phyloP scores from a whole-genome alignment of 768 basidiomycete genomes.

The Albatrellus ellisii region DNA sequence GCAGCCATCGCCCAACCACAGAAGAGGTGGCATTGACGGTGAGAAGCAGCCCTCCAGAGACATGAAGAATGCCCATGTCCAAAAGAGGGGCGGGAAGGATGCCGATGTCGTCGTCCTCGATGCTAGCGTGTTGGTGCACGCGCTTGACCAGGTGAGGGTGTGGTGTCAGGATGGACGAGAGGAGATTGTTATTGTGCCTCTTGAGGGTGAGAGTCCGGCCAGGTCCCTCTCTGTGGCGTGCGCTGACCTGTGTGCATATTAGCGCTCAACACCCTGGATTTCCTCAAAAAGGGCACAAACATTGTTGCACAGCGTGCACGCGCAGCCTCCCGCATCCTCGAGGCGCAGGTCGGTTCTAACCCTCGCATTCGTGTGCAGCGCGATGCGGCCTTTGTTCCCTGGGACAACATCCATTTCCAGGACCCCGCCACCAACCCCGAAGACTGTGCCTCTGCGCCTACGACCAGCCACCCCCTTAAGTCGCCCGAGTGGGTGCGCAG shows the following conservation, averaged over 20 bases:
- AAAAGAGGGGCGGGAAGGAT: slow-evolving; percentile 29
- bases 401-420: slow-evolving; percentile 57
- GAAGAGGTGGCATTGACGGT: background rate
- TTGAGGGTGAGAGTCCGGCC: slow-evolving; percentile 54
- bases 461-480: slow-evolving; percentile 16
- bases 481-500: slow-evolving; percentile 81
- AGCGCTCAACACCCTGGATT: slow-evolving; percentile 86
- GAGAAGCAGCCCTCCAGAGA: slow-evolving; percentile 3
- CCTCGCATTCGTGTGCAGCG: slow-evolving; percentile 70
- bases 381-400: slow-evolving; percentile 72
- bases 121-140: slow-evolving; percentile 72
- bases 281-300: slow-evolving; percentile 83
- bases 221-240: slow-evolving; percentile 5
- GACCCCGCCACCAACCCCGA: slow-evolving; percentile 21
- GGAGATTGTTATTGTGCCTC: slow-evolving; percentile 72
- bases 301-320: slow-evolving; percentile 73
- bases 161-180: slow-evolving; percentile 69
- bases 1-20: slow-evolving; percentile 5
- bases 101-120: slow-evolving; percentile 71
- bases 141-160: slow-evolving; percentile 63
- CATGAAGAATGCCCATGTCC: background rate
- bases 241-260: slow-evolving; percentile 5
- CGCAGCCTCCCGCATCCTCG: slow-evolving; percentile 77
- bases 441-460: slow-evolving; percentile 15
- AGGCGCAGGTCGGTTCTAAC: slow-evolving; percentile 76